Evolutionary conservation across 805 yeast species (phyloP), one percentile per base, ranked within the genome.

Genomic region (Schwanniomyces pseudopolymorphus): DNA sequence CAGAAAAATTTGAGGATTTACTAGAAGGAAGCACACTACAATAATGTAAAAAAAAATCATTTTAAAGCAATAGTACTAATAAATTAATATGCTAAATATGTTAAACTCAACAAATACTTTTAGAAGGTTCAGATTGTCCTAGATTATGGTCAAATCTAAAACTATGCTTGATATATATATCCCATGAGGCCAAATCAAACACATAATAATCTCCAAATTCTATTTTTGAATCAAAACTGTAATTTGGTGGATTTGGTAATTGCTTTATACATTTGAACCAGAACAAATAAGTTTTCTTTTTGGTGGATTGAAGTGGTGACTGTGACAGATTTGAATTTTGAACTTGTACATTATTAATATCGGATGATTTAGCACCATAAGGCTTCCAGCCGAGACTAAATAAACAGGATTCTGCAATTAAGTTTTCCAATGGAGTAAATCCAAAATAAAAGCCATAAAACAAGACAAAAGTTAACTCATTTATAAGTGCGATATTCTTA

Each of bases 361-460:
- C 38, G 8, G 38, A 17, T 3, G 49, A 28, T 42, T 45, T 57
- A 43, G 52, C 50, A 46, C 45, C 61, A 46, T 72, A 73, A 1
- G 77, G 77, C 45, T 53, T 66, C 78, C 78, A 73, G 2, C 75
- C 76, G 37, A 72, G 55, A 42, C 59, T 56, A 49, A 66, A 67
- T 45, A 73, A 64, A 46, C 64, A 61, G 2, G 63, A 58, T 55
- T 73, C 77, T 5, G 78, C 76, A 17, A 72, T 63, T 40, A 70
- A 58, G 52, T 71, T 70, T 47, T 73, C 78, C 24, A 70, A 54
- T 3, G 78, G 78, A 4, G 75, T 67, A 20, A 63, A 50, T 2
- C 75, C 77, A 49, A 69, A 70, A 52, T 70, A 72, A 46, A 61
- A 69, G 2, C 78, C 78, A 50, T 66, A 73, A 45, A 73, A 73